A percentile compares a stretch with the other conserved stretches of the same genome.
These are phyloP conservation scores for Pisolithus tinctorius DNA, from an alignment of 768 basidiomycete species.

Conservation along the genomic window DNA sequence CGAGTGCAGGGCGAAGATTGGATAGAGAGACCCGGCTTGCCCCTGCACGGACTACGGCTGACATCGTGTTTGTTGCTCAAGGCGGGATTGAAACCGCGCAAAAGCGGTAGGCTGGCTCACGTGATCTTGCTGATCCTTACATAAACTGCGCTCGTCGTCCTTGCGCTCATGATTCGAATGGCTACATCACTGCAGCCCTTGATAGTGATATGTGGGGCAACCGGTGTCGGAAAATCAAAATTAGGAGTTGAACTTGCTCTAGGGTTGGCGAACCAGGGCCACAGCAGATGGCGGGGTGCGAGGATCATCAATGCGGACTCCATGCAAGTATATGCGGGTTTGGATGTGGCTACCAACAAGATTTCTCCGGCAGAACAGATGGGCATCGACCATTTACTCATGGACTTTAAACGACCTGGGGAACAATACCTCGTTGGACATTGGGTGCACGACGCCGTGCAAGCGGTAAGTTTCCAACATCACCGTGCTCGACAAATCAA, in stretches of 20 bases:
- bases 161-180: not conserved
- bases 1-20: conserved; percentile 62
- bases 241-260: conserved; percentile 84
- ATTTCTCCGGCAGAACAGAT: conserved; percentile 66
- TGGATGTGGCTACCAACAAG: conserved; percentile 95
- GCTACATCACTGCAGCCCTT: conserved; percentile 46
- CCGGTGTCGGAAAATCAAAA: conserved; percentile 93
- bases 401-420: conserved; percentile 82
- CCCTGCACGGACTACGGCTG: conserved; percentile 28
- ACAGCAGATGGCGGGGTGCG: conserved; percentile 48
- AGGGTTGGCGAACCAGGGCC: conserved; percentile 29
- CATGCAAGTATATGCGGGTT: conserved; percentile 92
- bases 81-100: not conserved
- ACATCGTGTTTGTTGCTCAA: conserved; percentile 20
- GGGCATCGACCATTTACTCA: conserved; percentile 82
- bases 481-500: not conserved
- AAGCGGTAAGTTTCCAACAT: conserved; percentile 47
- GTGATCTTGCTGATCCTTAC: not conserved
- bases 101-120: not conserved
- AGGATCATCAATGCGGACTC: conserved; percentile 93
- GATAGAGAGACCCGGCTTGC: conserved; percentile 50
- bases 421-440: conserved; percentile 83
- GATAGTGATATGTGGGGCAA: conserved; percentile 87
- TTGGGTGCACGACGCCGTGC: conserved; percentile 81
- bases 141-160: not conserved